These are phyloP conservation scores for Atalantia buxifolia DNA, from an alignment of 345 rosid species.

Conservation along the genomic window DNA sequence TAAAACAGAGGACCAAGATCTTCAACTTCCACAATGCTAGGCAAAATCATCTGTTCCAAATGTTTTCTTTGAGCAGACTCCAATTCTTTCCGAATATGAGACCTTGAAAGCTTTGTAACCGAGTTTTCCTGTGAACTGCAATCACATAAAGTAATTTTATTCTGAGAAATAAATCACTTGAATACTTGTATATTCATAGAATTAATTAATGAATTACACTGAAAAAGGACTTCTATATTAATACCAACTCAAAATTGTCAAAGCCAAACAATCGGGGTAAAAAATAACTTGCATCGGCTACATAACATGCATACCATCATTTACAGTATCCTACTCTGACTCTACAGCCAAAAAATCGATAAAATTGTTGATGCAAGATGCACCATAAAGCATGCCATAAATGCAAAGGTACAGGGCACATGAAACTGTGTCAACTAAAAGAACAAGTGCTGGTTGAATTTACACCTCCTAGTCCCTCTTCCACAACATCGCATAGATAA, in stretches of 20 bases:
- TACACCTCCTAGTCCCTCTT: neutral
- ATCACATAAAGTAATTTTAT: slow-evolving; percentile 19
- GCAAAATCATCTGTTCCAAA: slow-evolving; percentile 72
- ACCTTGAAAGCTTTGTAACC: slow-evolving; percentile 54
- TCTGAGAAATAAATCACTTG: neutral
- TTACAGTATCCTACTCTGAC: neutral
- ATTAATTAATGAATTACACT: neutral
- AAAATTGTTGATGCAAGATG: neutral
- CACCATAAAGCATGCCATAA: neutral
- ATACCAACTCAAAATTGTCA: neutral
- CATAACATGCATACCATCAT: neutral
- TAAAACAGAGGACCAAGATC: slow-evolving; percentile 56
- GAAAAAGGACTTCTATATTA: neutral
- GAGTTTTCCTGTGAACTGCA: slow-evolving; percentile 48
- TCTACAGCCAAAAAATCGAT: neutral
- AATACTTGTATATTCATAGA: neutral
- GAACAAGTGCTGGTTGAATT: neutral
- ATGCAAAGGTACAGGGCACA: neutral
- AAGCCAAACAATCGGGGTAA: neutral
- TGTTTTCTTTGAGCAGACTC: slow-evolving; percentile 68
- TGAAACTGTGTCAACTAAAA: neutral
- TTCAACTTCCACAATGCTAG: slow-evolving; percentile 63
- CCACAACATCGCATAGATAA: neutral
- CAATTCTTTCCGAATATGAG: slow-evolving; percentile 70
- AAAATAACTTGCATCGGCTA: neutral